Conservation (phyloP, 2,329 filamentous ascomycete species). For the Alternaria ventricosa region DNA sequence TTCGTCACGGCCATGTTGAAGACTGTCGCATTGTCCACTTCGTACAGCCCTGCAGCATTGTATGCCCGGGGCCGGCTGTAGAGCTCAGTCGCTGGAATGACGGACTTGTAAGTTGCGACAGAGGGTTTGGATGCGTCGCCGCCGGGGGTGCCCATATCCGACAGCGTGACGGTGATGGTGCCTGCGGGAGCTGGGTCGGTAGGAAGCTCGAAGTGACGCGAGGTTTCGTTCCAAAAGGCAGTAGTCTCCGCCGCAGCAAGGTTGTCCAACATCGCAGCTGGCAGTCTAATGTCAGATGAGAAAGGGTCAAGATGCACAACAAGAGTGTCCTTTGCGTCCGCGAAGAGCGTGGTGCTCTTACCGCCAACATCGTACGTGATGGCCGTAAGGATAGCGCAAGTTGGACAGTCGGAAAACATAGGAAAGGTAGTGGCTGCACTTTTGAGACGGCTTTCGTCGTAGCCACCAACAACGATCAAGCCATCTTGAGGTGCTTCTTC, state of each 20-base stretch:
- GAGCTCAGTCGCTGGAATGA: slow-evolving; percentile 23
- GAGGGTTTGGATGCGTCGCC: slow-evolving; percentile 23
- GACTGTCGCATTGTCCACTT: slow-evolving; percentile 23
- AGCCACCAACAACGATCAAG: slow-evolving; percentile 22
- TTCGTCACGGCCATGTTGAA: slow-evolving; percentile 27
- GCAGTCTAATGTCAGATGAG: slow-evolving; percentile 17
- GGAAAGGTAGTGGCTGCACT: slow-evolving; percentile 21
- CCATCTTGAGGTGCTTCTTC: slow-evolving; percentile 23
- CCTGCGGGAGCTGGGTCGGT: slow-evolving; percentile 18
- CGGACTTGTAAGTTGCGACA: slow-evolving; percentile 21
- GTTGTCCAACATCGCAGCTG: slow-evolving; percentile 18
- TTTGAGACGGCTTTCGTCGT: slow-evolving; percentile 21
- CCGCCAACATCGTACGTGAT: slow-evolving; percentile 24
- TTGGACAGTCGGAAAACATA: slow-evolving; percentile 26
- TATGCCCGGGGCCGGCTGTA: slow-evolving; percentile 22
- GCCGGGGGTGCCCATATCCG: slow-evolving; percentile 15
- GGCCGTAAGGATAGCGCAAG: slow-evolving; percentile 25
- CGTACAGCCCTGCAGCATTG: slow-evolving; percentile 15
- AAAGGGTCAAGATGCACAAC: slow-evolving; percentile 21
- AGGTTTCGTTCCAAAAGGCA: slow-evolving; percentile 24
- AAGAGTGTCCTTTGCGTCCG: slow-evolving; percentile 15
- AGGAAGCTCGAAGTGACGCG: slow-evolving; percentile 20
- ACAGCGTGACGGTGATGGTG: slow-evolving; percentile 25
- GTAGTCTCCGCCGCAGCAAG: slow-evolving; percentile 20
- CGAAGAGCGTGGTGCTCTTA: slow-evolving; percentile 20